Conservation (phyloP, 495 filamentous ascomycete species). For the Aspergillus campestris region DNA sequence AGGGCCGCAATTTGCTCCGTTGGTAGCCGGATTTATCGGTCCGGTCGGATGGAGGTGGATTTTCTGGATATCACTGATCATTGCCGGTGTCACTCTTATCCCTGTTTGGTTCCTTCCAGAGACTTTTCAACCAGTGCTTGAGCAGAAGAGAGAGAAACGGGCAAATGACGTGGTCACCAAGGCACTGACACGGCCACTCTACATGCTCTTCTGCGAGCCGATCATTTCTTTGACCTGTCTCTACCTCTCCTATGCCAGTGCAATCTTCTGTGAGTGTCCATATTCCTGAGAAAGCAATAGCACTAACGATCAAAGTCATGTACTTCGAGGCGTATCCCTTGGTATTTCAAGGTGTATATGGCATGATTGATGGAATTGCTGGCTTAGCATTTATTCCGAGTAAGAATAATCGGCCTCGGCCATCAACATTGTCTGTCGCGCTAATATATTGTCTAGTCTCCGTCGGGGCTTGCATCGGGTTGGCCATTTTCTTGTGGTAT, state of each 20-base stretch:
- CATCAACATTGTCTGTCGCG: no score
- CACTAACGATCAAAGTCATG: conserved; percentile 13
- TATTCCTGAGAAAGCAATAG: not conserved
- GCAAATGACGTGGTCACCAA: no score
- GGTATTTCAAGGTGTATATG: conserved; percentile 32
- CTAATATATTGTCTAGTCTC: not conserved
- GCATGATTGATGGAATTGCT: conserved; percentile 12
- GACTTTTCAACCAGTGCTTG: not conserved
- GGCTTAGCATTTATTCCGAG: conserved; percentile 20
- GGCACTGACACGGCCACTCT: not conserved
- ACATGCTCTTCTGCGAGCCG: conserved; percentile 1
- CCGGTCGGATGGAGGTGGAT: conserved; percentile 47
- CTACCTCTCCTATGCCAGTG: not conserved
- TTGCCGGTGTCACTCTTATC: not conserved
- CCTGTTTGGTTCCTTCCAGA: not conserved
- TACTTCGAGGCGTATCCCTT: conserved; percentile 51
- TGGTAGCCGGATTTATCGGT: conserved; percentile 16
- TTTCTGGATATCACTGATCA: conserved; percentile 31
- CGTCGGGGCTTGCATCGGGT: conserved; percentile 12
- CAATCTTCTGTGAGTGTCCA: not conserved
- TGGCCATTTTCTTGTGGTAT: conserved; percentile 16
- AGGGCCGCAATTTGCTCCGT: conserved; percentile 21
- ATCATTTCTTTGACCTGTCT: conserved; percentile 11
- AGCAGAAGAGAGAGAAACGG: not conserved
- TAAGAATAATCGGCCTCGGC: not conserved